Evolutionary conservation across 2,329 filamentous ascomycete species (phyloP).

Genomic region (Paramyrothecium sp.): DNA sequence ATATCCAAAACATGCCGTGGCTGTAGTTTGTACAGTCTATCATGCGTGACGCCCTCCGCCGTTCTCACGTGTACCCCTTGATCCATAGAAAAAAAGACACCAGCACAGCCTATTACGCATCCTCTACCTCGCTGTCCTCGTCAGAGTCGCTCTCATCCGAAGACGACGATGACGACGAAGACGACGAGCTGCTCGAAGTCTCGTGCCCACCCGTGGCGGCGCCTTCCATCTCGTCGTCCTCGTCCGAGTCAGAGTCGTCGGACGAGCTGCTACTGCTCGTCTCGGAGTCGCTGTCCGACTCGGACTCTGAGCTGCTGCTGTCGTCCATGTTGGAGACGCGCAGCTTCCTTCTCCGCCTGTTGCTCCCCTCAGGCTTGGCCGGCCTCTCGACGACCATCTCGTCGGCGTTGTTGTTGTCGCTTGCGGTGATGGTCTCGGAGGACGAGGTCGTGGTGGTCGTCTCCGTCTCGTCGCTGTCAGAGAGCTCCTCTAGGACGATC

Average conservation of each 20-base stretch:
- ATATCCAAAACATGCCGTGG: conserved; percentile 7
- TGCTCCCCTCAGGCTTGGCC: conserved; percentile 41
- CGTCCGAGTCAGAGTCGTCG: conserved; percentile 32
- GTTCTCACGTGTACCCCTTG: not conserved
- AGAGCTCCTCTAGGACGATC: conserved; percentile 54
- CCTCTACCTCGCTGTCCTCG: conserved; percentile 10
- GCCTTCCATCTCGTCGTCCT: conserved; percentile 27
- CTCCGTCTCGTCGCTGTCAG: conserved; percentile 43
- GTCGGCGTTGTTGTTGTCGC: conserved; percentile 20
- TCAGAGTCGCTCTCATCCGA: conserved; percentile 33
- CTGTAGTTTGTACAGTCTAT: conserved; percentile 8
- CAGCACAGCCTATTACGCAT: not conserved
- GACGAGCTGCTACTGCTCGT: conserved; percentile 35
- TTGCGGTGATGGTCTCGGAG: conserved; percentile 25
- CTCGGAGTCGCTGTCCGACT: conserved; percentile 29
- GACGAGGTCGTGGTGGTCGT: conserved; percentile 25
- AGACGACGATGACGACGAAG: conserved; percentile 36
- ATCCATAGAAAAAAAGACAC: not conserved
- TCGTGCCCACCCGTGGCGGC: conserved; percentile 23
- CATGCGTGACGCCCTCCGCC: not conserved
- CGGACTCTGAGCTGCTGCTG: conserved; percentile 31
- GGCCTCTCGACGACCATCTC: conserved; percentile 33
- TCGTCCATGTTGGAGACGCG: conserved; percentile 42
- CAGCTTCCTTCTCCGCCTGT: conserved; percentile 52
- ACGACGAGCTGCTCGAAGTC: conserved; percentile 40